Base-by-base conservation (phyloP, 345 rosid species). In the Gossypium thurberi region DNA sequence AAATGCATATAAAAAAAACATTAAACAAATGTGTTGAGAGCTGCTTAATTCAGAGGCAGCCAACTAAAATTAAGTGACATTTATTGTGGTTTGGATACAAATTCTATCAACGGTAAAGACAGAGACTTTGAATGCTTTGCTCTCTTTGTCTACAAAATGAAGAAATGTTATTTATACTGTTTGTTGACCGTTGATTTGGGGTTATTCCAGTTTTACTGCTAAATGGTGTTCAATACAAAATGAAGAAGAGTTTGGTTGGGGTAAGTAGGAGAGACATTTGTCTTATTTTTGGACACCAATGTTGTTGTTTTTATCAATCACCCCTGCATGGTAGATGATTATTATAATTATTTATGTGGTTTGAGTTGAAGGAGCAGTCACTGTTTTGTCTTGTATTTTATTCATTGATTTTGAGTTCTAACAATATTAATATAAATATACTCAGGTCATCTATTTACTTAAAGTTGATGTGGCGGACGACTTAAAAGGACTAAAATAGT, bases 51-150 rank as follows among this genome's bases (percentile, higher is more conserved):
- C 13, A 46, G 13, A 69, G 63, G 63, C 64, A 70, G 63, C 73
- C 73, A 70, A 70, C 73, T 42, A 28, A 70, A 53, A 59, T 23
- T 20, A 72, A 70, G 12, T 26, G 73, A 44, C 53, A 69, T 53
- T 71, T 58, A 58, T 42, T 71, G 67, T 47, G 59, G 28, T 44
- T 13, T 13, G 56, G 33, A 3, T 55, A 10, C 25, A 55, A 55
- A 10, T 53, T 53, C 10, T n/a, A 14, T 56, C 50, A 55, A 71
- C 65, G 52, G 52, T 33, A 21, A 10, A 57, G 63, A 57, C 21
- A 20, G 10, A 57, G 51, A 57, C 21, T 56, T 58, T 55, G 21
- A 68, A 68, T 25, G 58, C 71, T 26, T 68, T 68, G 18, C 14
- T 48, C 18, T 46, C 25, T 18, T 8, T 53, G 58, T 50, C 42